These are phyloP conservation scores for Huntiella abstrusa DNA, from an alignment of 2,329 filamentous ascomycete species.

Conservation along the genomic window DNA sequence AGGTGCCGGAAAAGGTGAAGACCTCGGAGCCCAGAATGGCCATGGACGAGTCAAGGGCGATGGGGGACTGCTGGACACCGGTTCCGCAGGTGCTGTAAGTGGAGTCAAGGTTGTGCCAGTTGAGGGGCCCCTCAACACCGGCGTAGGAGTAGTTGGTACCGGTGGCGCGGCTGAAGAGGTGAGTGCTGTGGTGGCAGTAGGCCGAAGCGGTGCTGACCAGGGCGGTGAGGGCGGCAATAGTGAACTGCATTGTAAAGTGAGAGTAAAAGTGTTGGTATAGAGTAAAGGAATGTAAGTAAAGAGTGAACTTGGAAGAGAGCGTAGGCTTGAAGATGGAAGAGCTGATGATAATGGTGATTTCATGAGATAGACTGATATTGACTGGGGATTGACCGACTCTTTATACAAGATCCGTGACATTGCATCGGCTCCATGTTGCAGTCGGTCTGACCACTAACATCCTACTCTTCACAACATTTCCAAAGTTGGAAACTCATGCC, in stretches of 20 bases:
- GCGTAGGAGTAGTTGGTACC: conserved; percentile 21
- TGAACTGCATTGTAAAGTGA: not conserved
- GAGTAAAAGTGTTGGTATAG: too few species aligned
- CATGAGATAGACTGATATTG: not conserved
- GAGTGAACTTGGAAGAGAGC: not conserved
- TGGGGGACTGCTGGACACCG: conserved; percentile 35
- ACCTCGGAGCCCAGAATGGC: conserved; percentile 18
- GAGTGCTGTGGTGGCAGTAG: conserved; percentile 20
- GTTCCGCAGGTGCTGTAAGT: conserved; percentile 27
- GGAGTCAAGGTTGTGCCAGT: conserved; percentile 29
- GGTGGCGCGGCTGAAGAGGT: conserved; percentile 14
- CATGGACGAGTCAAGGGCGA: conserved; percentile 25
- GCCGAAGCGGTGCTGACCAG: conserved; percentile 14
- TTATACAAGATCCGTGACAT: too few species aligned
- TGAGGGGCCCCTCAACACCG: conserved; percentile 25
- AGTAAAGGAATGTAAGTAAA: conserved; percentile 8
- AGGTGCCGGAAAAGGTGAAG: conserved; percentile 7
- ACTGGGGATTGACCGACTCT: too few species aligned
- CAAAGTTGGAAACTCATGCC: too few species aligned
- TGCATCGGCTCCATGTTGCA: too few species aligned
- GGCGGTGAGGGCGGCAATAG: not conserved
- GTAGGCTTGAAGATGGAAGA: not conserved
- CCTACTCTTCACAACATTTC: too few species aligned
- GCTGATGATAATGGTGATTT: not conserved
- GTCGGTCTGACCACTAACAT: too few species aligned